Base-by-base conservation (phyloP, 306 rosid species). In the Quercus robur region DNA sequence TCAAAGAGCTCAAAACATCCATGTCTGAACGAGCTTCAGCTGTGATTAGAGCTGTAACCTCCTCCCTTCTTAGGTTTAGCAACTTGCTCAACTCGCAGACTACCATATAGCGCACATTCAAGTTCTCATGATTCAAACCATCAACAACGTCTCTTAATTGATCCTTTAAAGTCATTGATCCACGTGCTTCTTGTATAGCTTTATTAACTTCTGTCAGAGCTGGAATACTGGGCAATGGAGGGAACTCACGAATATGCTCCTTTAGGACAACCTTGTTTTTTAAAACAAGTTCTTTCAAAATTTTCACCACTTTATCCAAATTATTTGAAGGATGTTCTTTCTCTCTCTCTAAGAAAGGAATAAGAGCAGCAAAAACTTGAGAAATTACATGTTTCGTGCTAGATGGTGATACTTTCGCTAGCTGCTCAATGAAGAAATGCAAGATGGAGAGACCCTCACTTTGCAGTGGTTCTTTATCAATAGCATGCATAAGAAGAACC, bases 401-500 rank as follows among this genome's bases (percentile, higher is more conserved):
- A 83, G 97, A 89, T 70, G 92, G 94, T 1, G 94, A 89, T 76
- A 87, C 92, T 61, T 86, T 76, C 56, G 90, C 93, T 87, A 93
- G 78, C 86, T 93, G 98, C 81, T 80, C 81, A 59, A 91, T 84
- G 85, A 95, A 93, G 87, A 87, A 93, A 82, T 89, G 90, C 91
- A 95, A 85, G 54, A 95, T 90, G 49, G 90, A 78, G 79, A 95
- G 93, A 84, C 96, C 99, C 76, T 93, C 99, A 85, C 80, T 83
- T 89, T 87, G 91, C 71, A 90, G 90, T 62, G 73, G 64, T 71
- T 95, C 91, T 82, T 91, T 93, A 52, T 77, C 89, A 81, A 95
- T 84, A 81, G 97, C 95, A 5, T 90, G 94, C 97, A 93, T 90
- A 71, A 93, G 96, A 82, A 95, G 98, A 84, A 93, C 97, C 98